phyloP scores from a whole-genome alignment of 371 early-diverging fungal species.

The Syncephalis plumigaleata region DNA sequence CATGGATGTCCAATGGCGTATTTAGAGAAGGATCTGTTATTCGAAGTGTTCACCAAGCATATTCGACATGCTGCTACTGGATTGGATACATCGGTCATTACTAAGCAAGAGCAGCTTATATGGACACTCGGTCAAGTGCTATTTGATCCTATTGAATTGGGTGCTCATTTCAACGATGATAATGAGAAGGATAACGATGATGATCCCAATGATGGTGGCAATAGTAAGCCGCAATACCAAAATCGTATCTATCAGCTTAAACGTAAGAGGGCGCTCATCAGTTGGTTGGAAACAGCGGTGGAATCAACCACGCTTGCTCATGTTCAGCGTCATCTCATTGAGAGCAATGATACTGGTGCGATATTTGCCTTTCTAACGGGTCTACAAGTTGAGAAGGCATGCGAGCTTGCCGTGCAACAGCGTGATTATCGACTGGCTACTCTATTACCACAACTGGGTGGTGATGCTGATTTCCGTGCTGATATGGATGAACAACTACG shows the following conservation, averaged over 20 bases:
- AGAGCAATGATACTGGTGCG: constrained; percentile 10
- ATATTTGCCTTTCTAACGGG: constrained; percentile 24
- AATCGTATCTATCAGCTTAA: background rate
- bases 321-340: constrained; percentile 3
- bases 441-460: constrained; percentile 42
- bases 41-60: constrained; percentile 8
- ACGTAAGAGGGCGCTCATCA: constrained; percentile 10
- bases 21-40: constrained; percentile 9
- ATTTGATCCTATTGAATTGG: constrained; percentile 8
- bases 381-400: constrained; percentile 30
- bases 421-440: constrained; percentile 47
- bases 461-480: constrained; percentile 17
- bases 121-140: constrained; percentile 30
- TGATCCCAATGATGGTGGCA: too few relatives aligned
- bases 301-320: constrained; percentile 5
- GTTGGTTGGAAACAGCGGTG: constrained; percentile 17
- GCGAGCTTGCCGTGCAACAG: constrained; percentile 25
- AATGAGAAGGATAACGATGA: too few relatives aligned
- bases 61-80: constrained; percentile 4
- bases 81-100: constrained; percentile 7
- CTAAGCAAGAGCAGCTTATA: constrained; percentile 13
- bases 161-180: too few relatives aligned
- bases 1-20: constrained; percentile 10
- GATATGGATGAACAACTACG: constrained; percentile 30
- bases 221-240: constrained; percentile 4